Conservation (phyloP, 371 early-diverging fungal genomes). For the Mortierella sp. region DNA sequence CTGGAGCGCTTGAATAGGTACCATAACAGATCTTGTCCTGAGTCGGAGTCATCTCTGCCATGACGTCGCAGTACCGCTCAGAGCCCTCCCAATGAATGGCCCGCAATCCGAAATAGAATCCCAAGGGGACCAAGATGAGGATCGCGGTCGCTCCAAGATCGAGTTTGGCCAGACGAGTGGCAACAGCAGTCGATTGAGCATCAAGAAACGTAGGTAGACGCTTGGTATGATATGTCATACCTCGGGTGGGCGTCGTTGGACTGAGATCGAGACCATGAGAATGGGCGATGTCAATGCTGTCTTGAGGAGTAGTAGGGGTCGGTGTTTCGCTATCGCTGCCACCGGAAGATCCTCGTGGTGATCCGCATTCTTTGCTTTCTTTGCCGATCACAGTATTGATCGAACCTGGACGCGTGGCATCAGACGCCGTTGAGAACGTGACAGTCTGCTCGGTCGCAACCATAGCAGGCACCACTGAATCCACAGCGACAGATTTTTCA, state of each 20-base stretch:
- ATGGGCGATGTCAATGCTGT: not conserved
- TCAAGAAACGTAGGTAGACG: slow-evolving; percentile 45
- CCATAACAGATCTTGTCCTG: slow-evolving; percentile 40
- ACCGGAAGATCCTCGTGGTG: slow-evolving; percentile 1
- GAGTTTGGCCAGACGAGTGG: slow-evolving; percentile 23
- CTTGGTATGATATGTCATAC: slow-evolving; percentile 28
- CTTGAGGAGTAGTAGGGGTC: slow-evolving; percentile 8
- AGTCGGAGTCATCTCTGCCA: slow-evolving; percentile 11
- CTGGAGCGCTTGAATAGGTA: slow-evolving; percentile 28
- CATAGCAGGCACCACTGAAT: not conserved
- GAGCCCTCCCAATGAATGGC: slow-evolving; percentile 37
- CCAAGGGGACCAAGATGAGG: slow-evolving; percentile 35
- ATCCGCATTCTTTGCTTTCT: not conserved
- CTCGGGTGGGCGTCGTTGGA: slow-evolving; percentile 13
- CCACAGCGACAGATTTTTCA: not conserved
- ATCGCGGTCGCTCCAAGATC: slow-evolving; percentile 19
- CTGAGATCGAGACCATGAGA: not conserved
- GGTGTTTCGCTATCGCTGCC: not conserved
- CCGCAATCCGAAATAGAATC: slow-evolving; percentile 32
- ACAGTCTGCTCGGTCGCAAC: not conserved
- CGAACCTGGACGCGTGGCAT: slow-evolving; percentile 8
- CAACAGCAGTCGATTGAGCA: slow-evolving; percentile 17
- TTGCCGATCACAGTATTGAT: slow-evolving; percentile 5
- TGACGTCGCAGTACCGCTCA: slow-evolving; percentile 25
- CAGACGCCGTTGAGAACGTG: slow-evolving; percentile 5